phyloP scores from a whole-genome alignment of 1,139 yeast species.

The Kazachstania sp. region DNA sequence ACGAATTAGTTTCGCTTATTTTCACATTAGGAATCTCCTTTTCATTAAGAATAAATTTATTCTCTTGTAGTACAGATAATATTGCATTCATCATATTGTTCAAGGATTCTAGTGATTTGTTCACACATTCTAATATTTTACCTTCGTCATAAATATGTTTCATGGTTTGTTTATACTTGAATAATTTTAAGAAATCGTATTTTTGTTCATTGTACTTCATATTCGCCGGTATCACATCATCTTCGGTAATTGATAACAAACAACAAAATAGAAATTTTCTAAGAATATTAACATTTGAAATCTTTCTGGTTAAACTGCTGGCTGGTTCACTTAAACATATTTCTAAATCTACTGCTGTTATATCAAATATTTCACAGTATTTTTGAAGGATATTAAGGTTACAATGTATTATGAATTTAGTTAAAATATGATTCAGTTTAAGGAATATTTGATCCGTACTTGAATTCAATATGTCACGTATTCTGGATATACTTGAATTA shows the following conservation, averaged over 20 bases:
- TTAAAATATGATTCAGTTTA: constrained; percentile 10
- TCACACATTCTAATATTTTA: neutral
- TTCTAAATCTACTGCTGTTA: constrained; percentile 15
- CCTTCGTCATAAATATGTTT: neutral
- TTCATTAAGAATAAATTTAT: neutral
- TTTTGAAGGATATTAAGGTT: constrained; percentile 12
- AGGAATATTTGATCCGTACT: constrained; percentile 18
- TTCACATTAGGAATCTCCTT: too few species aligned
- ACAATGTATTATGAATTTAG: constrained; percentile 12
- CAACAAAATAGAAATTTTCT: constrained; percentile 22
- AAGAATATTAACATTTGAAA: constrained; percentile 13
- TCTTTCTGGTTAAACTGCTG: constrained; percentile 12
- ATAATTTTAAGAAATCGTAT: neutral
- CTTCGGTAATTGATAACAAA: constrained; percentile 4
- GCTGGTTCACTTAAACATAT: constrained; percentile 11
- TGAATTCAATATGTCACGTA: constrained; percentile 13
- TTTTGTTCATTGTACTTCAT: neutral
- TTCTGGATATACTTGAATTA: neutral
- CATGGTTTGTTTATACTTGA: neutral
- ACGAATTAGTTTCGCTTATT: too few species aligned
- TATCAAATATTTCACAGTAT: constrained; percentile 20
- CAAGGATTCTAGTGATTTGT: neutral
- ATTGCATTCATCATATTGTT: neutral
- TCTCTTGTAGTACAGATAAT: neutral
- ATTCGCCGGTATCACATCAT: neutral